A percentile compares a stretch with the other conserved stretches of the same genome.
phyloP scores from a whole-genome alignment of 2,329 filamentous ascomycete species.

The Ophiostoma himal-ulmi region DNA sequence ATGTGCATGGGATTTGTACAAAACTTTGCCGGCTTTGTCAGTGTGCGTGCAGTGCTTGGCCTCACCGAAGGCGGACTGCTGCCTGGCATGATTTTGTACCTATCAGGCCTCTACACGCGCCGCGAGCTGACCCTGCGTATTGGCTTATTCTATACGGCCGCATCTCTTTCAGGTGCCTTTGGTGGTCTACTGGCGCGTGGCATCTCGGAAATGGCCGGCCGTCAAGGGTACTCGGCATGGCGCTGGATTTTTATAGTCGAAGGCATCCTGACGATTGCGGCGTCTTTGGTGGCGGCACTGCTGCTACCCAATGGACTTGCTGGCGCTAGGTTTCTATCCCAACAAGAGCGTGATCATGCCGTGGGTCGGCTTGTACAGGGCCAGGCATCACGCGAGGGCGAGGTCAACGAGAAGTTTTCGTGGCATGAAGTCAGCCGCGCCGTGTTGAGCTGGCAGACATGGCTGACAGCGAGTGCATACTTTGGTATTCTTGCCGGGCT shows the following conservation, averaged over 20 bases:
- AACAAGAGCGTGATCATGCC: conserved; percentile 47
- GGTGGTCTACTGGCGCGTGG: conserved; percentile 58
- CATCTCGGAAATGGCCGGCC: conserved; percentile 52
- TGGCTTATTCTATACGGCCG: conserved; percentile 62
- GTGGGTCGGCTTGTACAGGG: conserved; percentile 37
- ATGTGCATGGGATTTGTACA: conserved; percentile 52
- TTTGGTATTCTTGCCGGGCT: conserved; percentile 54
- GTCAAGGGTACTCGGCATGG: conserved; percentile 51
- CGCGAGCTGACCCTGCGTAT: conserved; percentile 57
- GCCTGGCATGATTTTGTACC: conserved; percentile 59
- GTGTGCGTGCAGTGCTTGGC: conserved; percentile 56
- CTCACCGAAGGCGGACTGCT: conserved; percentile 59
- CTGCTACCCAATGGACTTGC: conserved; percentile 52
- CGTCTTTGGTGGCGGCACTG: conserved; percentile 47
- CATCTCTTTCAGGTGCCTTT: conserved; percentile 59
- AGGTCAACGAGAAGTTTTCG: conserved; percentile 43
- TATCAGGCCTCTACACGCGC: conserved; percentile 56
- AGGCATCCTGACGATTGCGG: conserved; percentile 51
- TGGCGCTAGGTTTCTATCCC: conserved; percentile 48
- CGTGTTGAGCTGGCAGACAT: conserved; percentile 54
- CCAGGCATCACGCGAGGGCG: conserved; percentile 18
- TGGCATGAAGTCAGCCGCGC: conserved; percentile 61
- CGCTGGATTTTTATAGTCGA: conserved; percentile 60
- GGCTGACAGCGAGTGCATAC: conserved; percentile 58
- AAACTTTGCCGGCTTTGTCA: conserved; percentile 52